Conservation (phyloP, 306 rosid species). For the barrel medic (Medicago truncatula) region MtrunA17r5.0-ANR NC_053045.1:14247501-14248000, state of each 20-base stretch:
- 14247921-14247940: background rate
- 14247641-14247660: background rate
- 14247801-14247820: too few relatives aligned
- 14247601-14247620: constrained; percentile 62
- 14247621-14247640: background rate
- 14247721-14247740: too few relatives aligned
- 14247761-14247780: too few relatives aligned
- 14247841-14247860: too few relatives aligned
- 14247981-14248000: constrained; percentile 81
- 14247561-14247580: constrained; percentile 62
- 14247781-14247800: too few relatives aligned
- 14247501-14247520: constrained; percentile 93
- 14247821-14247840: too few relatives aligned
- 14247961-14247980: background rate
- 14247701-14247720: too few relatives aligned
- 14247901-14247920: too few relatives aligned
- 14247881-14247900: too few relatives aligned
- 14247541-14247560: constrained; percentile 68
- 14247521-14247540: constrained; percentile 90
- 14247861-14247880: too few relatives aligned
- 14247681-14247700: too few relatives aligned
- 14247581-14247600: constrained; percentile 97
- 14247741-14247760: too few relatives aligned
- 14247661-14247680: background rate
- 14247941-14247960: background rate